Evolutionary conservation across 2,329 filamentous ascomycete genomes (phyloP).

Genomic region (Fusarium sp.): DNA sequence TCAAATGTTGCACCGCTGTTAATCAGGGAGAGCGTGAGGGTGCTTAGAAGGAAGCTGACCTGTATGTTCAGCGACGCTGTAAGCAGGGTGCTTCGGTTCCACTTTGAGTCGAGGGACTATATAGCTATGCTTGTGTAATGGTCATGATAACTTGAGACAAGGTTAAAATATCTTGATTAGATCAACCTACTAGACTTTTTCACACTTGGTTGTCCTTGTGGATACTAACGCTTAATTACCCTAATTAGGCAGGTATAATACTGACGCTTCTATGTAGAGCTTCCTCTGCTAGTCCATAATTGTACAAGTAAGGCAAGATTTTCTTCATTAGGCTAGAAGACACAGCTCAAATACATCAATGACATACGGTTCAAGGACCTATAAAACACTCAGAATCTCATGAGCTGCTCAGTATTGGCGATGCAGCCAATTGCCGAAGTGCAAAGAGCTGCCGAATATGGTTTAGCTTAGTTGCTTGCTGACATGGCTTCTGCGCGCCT

Average conservation of each 20-base stretch:
- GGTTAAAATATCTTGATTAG: no score
- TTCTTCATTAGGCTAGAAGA: neutral
- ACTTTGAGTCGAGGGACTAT: no score
- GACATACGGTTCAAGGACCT: neutral
- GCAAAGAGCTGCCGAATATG: neutral
- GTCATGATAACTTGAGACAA: no score
- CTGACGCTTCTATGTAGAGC: neutral
- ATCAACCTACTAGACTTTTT: no score
- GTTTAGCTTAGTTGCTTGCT: neutral
- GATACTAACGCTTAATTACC: neutral
- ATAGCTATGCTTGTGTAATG: no score
- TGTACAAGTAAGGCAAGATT: neutral
- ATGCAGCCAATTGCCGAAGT: rapidly evolving
- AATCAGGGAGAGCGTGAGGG: no score
- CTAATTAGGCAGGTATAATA: neutral
- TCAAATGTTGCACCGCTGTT: no score
- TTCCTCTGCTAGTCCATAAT: neutral
- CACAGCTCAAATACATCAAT: neutral
- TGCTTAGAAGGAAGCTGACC: no score
- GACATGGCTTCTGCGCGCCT: neutral
- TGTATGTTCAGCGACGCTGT: no score
- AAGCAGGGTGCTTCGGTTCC: no score
- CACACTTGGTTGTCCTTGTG: no score
- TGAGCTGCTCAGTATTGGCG: neutral
- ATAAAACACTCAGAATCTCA: rapidly evolving